Conservation (phyloP, 2,329 filamentous ascomycete species). For the Xylariaceae sp. region DNA sequence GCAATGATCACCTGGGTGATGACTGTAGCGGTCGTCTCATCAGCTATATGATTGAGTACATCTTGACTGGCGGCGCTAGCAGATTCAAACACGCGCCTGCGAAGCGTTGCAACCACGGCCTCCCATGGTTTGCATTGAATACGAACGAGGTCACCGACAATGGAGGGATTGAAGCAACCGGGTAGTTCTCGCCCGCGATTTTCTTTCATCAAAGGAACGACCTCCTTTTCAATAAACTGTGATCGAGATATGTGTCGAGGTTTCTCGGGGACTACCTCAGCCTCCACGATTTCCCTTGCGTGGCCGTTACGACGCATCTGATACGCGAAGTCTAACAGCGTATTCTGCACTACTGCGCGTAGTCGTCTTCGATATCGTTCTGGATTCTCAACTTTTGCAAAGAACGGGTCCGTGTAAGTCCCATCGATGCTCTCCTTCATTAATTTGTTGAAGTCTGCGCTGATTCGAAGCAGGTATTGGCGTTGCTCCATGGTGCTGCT, state of each 20-base stretch:
- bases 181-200: background rate
- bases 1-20: background rate
- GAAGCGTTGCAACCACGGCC: background rate
- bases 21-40: background rate
- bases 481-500: conserved; percentile 24
- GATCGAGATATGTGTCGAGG: background rate
- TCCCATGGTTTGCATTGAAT: background rate
- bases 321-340: conserved; percentile 21
- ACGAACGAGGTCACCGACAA: background rate
- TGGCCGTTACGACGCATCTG: background rate
- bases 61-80: background rate
- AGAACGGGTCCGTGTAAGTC: conserved; percentile 28
- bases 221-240: background rate
- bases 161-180: background rate
- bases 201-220: background rate
- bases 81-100: background rate
- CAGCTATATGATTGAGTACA: background rate
- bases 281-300: background rate
- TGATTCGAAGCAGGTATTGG: conserved; percentile 27
- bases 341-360: conserved; percentile 27
- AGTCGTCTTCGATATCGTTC: conserved; percentile 24
- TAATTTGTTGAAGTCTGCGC: conserved; percentile 25
- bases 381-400: conserved; percentile 14
- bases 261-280: background rate
- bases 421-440: conserved; percentile 29